A percentile compares a stretch with the other conserved stretches of the same genome.
Conservation (phyloP, 306 rosid species). For the Coriaria nepalensis region DNA sequence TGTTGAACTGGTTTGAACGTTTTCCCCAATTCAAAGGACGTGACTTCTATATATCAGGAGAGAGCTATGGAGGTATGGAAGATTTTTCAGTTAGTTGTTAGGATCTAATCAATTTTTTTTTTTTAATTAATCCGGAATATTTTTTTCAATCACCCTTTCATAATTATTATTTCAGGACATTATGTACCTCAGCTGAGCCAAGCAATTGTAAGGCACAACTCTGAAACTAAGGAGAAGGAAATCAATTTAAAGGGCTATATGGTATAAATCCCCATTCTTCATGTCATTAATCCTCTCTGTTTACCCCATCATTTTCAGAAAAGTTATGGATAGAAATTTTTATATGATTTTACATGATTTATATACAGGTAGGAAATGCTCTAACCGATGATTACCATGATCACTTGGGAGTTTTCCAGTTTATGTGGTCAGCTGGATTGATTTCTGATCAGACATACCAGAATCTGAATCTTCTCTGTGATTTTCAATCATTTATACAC, state of each 20-base stretch:
- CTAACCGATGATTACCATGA: slow-evolving; percentile 65
- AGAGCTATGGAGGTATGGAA: slow-evolving; percentile 79
- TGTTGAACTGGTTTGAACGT: slow-evolving; percentile 71
- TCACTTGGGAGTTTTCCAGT: slow-evolving; percentile 61
- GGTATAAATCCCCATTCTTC: slow-evolving; percentile 30
- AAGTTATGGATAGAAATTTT: too few relatives aligned
- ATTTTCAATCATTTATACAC: slow-evolving; percentile 32
- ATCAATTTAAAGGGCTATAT: slow-evolving; percentile 78
- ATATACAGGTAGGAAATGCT: slow-evolving; percentile 92
- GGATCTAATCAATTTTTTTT: not conserved
- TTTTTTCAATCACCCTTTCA: slow-evolving; percentile 4
- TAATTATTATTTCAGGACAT: slow-evolving; percentile 51
- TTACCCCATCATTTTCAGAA: too few relatives aligned
- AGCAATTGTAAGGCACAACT: slow-evolving; percentile 55
- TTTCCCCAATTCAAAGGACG: slow-evolving; percentile 61
- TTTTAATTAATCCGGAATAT: not conserved
- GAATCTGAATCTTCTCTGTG: slow-evolving; percentile 44
- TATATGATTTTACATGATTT: not conserved
- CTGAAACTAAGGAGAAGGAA: slow-evolving; percentile 19
- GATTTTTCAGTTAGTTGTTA: too few relatives aligned
- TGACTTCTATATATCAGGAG: slow-evolving; percentile 62
- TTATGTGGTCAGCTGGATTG: slow-evolving; percentile 84
- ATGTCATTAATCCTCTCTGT: not conserved
- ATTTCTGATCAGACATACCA: slow-evolving; percentile 78
- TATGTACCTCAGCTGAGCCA: slow-evolving; percentile 94